Evolutionary conservation across 2,329 filamentous ascomycete genomes (phyloP).

Genomic region (Verticillium dahliae): DNA sequence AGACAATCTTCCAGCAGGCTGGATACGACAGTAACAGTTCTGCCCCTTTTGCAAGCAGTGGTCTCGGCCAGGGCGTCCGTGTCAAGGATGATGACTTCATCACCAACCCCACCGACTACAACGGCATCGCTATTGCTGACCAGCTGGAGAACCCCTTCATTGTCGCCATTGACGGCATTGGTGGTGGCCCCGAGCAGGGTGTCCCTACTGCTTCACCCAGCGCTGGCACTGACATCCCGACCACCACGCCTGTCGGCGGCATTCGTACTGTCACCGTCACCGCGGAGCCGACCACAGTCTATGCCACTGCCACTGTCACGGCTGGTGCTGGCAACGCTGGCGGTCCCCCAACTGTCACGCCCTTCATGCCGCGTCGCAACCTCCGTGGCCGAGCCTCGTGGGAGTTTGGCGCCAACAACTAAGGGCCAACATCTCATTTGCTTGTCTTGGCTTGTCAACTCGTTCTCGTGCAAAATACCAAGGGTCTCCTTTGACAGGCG

Average conservation of each 20-base stretch:
- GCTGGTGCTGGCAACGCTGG: constrained; percentile 9
- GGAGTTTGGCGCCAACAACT: constrained; percentile 6
- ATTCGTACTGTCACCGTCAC: constrained; percentile 31
- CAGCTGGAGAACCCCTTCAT: constrained; percentile 40
- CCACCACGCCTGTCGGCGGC: constrained; percentile 8
- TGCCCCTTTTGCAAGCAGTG: constrained; percentile 9
- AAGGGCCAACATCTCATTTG: background rate
- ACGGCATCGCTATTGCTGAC: constrained; percentile 33
- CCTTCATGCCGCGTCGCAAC: constrained; percentile 9
- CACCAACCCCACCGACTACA: constrained; percentile 29
- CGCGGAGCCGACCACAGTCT: constrained; percentile 26
- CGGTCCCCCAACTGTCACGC: background rate
- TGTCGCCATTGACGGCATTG: constrained; percentile 28
- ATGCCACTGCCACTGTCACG: constrained; percentile 31
- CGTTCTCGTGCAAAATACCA: background rate
- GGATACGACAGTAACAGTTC: background rate
- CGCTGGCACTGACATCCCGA: constrained; percentile 8
- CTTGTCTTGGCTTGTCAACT: background rate
- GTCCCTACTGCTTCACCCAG: constrained; percentile 13
- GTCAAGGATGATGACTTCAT: constrained; percentile 19
- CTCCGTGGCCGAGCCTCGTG: constrained; percentile 8
- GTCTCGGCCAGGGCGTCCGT: background rate
- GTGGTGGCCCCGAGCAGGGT: constrained; percentile 14
- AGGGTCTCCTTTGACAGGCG: background rate
- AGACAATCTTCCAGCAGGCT: constrained; percentile 3